These are phyloP conservation scores for Deinandra increscens DNA, from an alignment of 129 eudicot genomes.

Conservation along the genomic window DNA sequence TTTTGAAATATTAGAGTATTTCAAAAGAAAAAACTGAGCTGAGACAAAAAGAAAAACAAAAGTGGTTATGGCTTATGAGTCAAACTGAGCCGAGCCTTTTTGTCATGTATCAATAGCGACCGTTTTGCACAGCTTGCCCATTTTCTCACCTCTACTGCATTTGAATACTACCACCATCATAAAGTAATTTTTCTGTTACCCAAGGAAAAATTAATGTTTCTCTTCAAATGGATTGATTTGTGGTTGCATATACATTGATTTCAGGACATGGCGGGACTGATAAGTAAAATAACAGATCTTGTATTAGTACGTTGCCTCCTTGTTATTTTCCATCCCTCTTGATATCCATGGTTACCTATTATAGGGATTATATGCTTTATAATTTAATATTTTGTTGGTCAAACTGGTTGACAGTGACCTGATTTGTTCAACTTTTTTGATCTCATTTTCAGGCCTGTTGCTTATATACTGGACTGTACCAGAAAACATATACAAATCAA, in stretches of 20 bases:
- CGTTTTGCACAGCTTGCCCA: background rate
- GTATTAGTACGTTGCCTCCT: conserved; percentile 93
- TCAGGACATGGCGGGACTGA: conserved; percentile 98
- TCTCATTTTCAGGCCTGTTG: too few species aligned
- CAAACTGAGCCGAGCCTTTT: background rate
- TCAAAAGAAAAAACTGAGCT: background rate
- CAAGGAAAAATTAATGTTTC: conserved; percentile 1
- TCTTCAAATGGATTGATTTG: background rate
- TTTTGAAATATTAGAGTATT: background rate
- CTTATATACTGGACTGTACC: too few species aligned
- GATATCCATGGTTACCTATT: too few species aligned
- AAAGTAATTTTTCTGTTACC: background rate
- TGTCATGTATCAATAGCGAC: background rate
- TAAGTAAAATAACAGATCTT: conserved; percentile 95
- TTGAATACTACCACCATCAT: conserved; percentile 1
- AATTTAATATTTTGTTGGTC: too few species aligned
- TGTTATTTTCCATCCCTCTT: conserved; percentile 95
- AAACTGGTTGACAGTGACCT: too few species aligned
- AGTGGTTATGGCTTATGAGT: too few species aligned
- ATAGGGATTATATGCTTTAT: too few species aligned
- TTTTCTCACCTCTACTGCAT: background rate
- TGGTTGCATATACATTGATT: conserved; percentile 28
- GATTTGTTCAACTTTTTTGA: too few species aligned
- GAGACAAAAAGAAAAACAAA: background rate
- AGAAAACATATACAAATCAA: too few species aligned